A percentile compares a stretch with the other conserved stretches of the same genome.
Evolutionary conservation across 495 filamentous ascomycete genomes (phyloP).

Genomic region (Talaromyces trachyspermus): DNA sequence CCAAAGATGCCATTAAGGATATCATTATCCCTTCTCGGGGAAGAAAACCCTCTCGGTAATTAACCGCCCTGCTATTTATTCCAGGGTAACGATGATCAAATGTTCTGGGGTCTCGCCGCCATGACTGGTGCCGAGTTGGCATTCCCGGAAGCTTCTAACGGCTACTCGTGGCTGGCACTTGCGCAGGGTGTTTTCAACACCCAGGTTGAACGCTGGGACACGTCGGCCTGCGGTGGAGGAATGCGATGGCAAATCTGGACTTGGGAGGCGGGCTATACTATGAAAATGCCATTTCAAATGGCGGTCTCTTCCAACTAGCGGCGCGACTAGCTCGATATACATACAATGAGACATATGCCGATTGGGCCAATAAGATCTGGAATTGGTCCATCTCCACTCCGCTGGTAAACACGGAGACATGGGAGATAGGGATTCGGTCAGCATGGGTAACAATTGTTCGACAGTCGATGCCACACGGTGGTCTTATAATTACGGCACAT

Average conservation of each 20-base stretch:
- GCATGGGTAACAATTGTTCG: slow-evolving; percentile 24
- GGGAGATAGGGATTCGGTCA: slow-evolving; percentile 56
- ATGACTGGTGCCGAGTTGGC: slow-evolving; percentile 61
- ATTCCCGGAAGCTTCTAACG: slow-evolving; percentile 50
- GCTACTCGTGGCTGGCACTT: slow-evolving; percentile 55
- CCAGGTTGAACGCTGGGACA: slow-evolving; percentile 50
- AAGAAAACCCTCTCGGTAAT: too few relatives aligned
- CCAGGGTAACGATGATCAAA: slow-evolving; percentile 62
- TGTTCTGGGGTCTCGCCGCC: slow-evolving; percentile 61
- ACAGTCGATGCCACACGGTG: slow-evolving; percentile 44
- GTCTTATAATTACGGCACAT: slow-evolving; percentile 63
- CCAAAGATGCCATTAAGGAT: too few relatives aligned
- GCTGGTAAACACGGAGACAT: slow-evolving; percentile 44
- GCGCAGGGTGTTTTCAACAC: slow-evolving; percentile 69
- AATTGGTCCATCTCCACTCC: slow-evolving; percentile 54
- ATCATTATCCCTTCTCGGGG: too few relatives aligned
- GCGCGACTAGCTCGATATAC: slow-evolving; percentile 67
- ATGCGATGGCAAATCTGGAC: slow-evolving; percentile 43
- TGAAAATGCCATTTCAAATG: slow-evolving; percentile 66
- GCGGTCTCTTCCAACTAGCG: slow-evolving; percentile 61
- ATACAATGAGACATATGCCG: slow-evolving; percentile 57
- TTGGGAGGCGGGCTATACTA: slow-evolving; percentile 36
- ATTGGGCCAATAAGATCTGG: slow-evolving; percentile 64
- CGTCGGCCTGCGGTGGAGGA: slow-evolving; percentile 34
- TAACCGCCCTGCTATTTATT: too few relatives aligned